These are phyloP conservation scores for Ottelia alismoides DNA, from an alignment of 106 monocot genomes.

Conservation along the genomic window DNA sequence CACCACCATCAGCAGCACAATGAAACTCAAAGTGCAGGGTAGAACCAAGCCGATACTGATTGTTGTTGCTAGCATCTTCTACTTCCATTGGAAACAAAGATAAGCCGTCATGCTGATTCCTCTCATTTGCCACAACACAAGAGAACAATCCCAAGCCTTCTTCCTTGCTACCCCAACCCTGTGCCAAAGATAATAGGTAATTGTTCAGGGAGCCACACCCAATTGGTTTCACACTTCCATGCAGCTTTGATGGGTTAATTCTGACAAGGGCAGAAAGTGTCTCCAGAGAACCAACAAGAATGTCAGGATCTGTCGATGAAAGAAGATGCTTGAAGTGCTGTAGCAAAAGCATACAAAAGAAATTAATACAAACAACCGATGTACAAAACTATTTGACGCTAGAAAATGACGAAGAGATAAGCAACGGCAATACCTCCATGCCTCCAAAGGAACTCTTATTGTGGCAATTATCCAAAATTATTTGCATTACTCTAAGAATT, in stretches of 20 bases:
- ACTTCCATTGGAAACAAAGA: slow-evolving; percentile 67
- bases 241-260: slow-evolving; percentile 94
- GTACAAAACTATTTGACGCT: neutral
- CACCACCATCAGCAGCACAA: slow-evolving; percentile 9
- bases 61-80: slow-evolving; percentile 37
- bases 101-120: slow-evolving; percentile 56
- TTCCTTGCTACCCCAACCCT: slow-evolving; percentile 99
- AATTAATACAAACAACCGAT: neutral
- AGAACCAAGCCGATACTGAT: slow-evolving; percentile 68
- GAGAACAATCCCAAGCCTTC: slow-evolving; percentile 92
- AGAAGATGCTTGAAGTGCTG: slow-evolving; percentile 93
- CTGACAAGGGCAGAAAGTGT: slow-evolving; percentile 79
- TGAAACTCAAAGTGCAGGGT: slow-evolving; percentile 93
- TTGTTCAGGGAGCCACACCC: slow-evolving; percentile 73
- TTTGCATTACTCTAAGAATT: slow-evolving; percentile 95
- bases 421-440: slow-evolving; percentile 47
- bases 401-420: neutral
- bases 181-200: slow-evolving; percentile 75
- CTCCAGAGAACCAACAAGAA: slow-evolving; percentile 77
- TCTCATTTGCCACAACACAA: slow-evolving; percentile 83
- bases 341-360: slow-evolving; percentile 7
- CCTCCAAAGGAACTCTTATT: slow-evolving; percentile 88
- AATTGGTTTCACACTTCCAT: slow-evolving; percentile 81
- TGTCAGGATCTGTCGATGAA: slow-evolving; percentile 93
- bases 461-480: slow-evolving; percentile 88